Evolutionary conservation across 176 grass and related monocot species (phyloP), one percentile per base, ranked within the genome.

Genomic region (Tillandsia leiboldiana): DNA sequence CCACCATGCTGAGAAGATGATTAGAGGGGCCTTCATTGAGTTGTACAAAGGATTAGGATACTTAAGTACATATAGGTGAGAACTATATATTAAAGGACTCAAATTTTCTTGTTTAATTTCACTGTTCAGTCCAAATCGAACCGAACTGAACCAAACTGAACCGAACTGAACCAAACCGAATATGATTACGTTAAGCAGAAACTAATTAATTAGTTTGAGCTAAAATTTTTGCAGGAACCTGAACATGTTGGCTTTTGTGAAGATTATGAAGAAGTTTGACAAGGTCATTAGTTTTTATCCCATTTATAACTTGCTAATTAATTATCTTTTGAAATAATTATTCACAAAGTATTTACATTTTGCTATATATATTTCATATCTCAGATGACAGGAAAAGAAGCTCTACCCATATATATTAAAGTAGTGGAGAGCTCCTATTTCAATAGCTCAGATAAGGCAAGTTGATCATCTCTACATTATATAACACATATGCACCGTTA

Each of bases 211-310:
- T 24, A 10, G 8, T 61, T 18, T 22, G 56, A 22, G 56, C 15
- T 61, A 20, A 59, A 57, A 6, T 15, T 61, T 18, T 61, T 23
- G 15, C 81, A 99, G 94, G 78, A 90, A 75, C 66, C 81, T 93
- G 78, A 99, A 99, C 82, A 88, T 90, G 94, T 61, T 90, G 82
- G 94, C 94, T 47, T 99, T 99, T 84, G 82, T 83, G 66, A 99
- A 93, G 82, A 99, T 99, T 12, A 65, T 99, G 66, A 99, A 99
- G 80, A 99, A 99, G 78, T 90, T 99, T 79, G 94, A 93, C 75
- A 99, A 99, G 89, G 69, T 83, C 65, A 23, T 17, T 10, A 18
- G 8, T 22, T 2, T 15, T 50, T 52, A 70, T 68, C 63, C 73
- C 24, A 10, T 61, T 22, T 4, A 42, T 42, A 42, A 33, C 4